phyloP scores from a whole-genome alignment of 805 yeast genomes.

The Wickerhamiella qilinensis region DNA sequence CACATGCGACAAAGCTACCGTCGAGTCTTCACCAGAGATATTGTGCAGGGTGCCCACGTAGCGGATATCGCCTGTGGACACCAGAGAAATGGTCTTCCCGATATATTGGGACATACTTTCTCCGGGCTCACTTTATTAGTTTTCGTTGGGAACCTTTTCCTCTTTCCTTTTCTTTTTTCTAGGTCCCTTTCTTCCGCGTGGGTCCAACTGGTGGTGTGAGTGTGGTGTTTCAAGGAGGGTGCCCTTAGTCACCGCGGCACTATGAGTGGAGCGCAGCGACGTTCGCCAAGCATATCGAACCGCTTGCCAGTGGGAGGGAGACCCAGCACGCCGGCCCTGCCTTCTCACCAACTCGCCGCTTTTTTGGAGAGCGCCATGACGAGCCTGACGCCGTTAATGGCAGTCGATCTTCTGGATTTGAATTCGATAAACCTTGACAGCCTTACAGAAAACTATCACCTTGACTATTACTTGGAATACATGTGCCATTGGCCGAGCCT shows the following conservation, averaged over 20 bases:
- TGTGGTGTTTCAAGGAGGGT: too few relatives aligned
- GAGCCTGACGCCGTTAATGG: conserved; percentile 72
- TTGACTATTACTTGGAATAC: conserved; percentile 72
- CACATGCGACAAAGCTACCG: conserved; percentile 69
- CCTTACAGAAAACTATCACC: conserved; percentile 79
- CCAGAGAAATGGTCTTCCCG: conserved; percentile 74
- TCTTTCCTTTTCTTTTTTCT: too few relatives aligned
- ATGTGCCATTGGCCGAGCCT: conserved; percentile 76
- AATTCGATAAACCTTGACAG: conserved; percentile 74
- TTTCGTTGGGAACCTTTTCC: too few relatives aligned
- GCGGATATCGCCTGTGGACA: conserved; percentile 63
- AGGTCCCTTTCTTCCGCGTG: too few relatives aligned
- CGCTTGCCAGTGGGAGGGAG: too few relatives aligned
- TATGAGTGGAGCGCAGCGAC: too few relatives aligned
- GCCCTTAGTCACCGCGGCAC: too few relatives aligned
- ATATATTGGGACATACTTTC: conserved; percentile 82
- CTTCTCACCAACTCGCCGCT: too few relatives aligned
- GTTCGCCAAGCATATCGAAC: too few relatives aligned
- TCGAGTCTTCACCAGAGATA: conserved; percentile 79
- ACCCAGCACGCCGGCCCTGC: too few relatives aligned
- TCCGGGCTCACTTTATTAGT: too few relatives aligned
- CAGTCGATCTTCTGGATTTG: conserved; percentile 60
- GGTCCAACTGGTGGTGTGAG: too few relatives aligned
- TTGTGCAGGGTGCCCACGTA: conserved; percentile 81
- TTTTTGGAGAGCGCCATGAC: conserved; percentile 64